phyloP scores from a whole-genome alignment of 371 early-diverging fungal genomes.

The Apophysomyces trapeziformis region DNA sequence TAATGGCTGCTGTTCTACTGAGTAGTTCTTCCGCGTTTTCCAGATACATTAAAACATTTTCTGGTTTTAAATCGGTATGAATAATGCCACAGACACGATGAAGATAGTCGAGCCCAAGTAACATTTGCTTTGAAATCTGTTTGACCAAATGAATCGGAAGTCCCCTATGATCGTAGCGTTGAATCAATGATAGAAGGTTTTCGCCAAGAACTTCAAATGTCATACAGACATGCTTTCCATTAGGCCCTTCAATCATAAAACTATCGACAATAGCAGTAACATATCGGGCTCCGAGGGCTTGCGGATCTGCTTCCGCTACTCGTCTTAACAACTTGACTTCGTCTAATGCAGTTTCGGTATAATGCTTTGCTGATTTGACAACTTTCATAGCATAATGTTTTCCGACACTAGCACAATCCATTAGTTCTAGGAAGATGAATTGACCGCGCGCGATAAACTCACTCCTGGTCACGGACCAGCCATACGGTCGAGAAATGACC shows the following conservation, averaged over 20 bases:
- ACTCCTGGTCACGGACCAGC: conserved; percentile 84
- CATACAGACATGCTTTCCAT: conserved; percentile 96
- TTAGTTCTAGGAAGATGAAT: background rate
- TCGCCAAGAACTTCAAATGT: conserved; percentile 97
- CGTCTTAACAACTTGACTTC: conserved; percentile 91
- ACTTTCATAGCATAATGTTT: conserved; percentile 95
- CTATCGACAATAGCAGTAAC: conserved; percentile 89
- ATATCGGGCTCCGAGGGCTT: conserved; percentile 60
- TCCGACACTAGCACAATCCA: conserved; percentile 44
- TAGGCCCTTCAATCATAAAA: conserved; percentile 87
- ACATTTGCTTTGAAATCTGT: conserved; percentile 86
- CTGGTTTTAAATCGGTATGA: conserved; percentile 99
- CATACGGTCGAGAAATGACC: conserved; percentile 99
- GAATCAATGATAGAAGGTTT: conserved; percentile 88
- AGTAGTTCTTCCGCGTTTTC: conserved; percentile 82
- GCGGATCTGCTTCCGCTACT: conserved; percentile 72
- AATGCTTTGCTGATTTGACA: conserved; percentile 94
- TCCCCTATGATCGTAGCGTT: conserved; percentile 77
- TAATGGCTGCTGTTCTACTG: conserved; percentile 17
- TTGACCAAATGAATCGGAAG: conserved; percentile 87
- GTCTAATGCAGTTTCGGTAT: conserved; percentile 95
- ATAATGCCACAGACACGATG: conserved; percentile 95
- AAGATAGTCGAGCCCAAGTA: conserved; percentile 91
- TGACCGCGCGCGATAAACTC: conserved; percentile 22
- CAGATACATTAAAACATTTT: conserved; percentile 91